Evolutionary conservation across 2,329 filamentous ascomycete genomes (phyloP), one percentile per base, ranked within the genome.

Genomic region (Paecilomyces dactylethromorphus): DNA sequence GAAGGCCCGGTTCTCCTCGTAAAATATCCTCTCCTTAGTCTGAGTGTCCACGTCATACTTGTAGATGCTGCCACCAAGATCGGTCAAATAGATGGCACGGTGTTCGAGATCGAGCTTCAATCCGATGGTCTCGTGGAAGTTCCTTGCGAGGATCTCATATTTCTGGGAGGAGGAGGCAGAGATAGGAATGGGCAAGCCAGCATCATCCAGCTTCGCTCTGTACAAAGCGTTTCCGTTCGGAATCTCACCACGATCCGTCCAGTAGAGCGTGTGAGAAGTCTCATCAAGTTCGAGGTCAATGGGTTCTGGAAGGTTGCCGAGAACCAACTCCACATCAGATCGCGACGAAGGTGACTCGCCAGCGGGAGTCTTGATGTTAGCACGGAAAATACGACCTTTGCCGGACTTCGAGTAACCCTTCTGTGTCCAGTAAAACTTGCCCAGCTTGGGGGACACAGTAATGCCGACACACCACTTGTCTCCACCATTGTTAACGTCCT

Each of bases 211-310:
- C 1, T 31, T 58, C 1, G 71, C 71, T 5, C 74, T 68, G 65
- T 85, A 83, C 59, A 87, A 61, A 11, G 78, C 78, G 65, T 84
- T 85, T 0, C 84, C 84, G 8, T 69, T 65, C 0, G 84, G 84
- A 1, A 80, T 68, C 62, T 87, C 84, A 3, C 84, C 85, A 0
- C 84, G 74, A 62, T 87, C 84, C 0, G 84, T 85, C 84, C 84
- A 87, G 67, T 83, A 87, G 26, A 87, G 70, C 1, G 67, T 72
- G 29, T 75, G 66, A 2, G 67, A 65, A 0, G 73, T 69, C 12
- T 77, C 74, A 15, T 86, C 82, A 1, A 86, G 64, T 32, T 84
- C 82, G 0, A 87, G 69, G 62, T 87, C 83, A 59, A 87, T 82
- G 0, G 82, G 81, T 65, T 86, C 83, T 0, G 83, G 82, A 8